Evolutionary conservation across 495 filamentous ascomycete species (phyloP), one percentile per base, ranked within the genome.

Genomic region (Xylaria nigripes): DNA sequence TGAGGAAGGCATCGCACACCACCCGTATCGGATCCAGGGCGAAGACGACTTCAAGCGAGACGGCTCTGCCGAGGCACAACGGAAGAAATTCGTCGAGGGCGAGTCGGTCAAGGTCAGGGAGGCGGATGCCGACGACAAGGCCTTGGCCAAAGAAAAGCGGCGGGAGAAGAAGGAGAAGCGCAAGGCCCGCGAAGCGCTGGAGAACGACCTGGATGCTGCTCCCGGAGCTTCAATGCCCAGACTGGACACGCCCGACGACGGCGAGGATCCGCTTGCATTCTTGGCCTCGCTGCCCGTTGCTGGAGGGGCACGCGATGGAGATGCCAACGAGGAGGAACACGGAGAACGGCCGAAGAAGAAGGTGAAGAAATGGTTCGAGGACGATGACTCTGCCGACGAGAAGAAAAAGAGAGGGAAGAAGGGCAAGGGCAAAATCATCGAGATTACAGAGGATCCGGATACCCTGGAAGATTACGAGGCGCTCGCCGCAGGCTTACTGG

Each of bases 401-500:
- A 62, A 68, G 55, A 65, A 72, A 44, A 76, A 73, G 64, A 73
- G 69, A 49, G 61, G 58, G 48, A 71, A 67, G 63, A 79, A 76
- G 67, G 64, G 65, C 3, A 75, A 66, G 57, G 66, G 63, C 9
- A 78, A 71, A 62, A 72, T 80, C 44, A 76, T 79, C 58, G 72
- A 79, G 58, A 73, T 78, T 55, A 74, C 73, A 22, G 71, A 81
- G 38, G 82, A 86, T 69, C 88, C 89, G 50, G 83, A 91, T 68
- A 95, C 86, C 22, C 68, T 96, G 72, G 87, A 92, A 62, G 89
- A 96, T 76, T 72, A 96, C 67, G 92, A 97, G 70, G 83, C 85
- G 50, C 63, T 95, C 78, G 92, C 92, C 58, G 81, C 85, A 58
- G 90, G 88, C 1, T 71, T 96, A 64, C 74, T 97, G 62, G 85